Evolutionary conservation across 305 asterid species (phyloP).

Genomic region (Plantago coronopus): DNA sequence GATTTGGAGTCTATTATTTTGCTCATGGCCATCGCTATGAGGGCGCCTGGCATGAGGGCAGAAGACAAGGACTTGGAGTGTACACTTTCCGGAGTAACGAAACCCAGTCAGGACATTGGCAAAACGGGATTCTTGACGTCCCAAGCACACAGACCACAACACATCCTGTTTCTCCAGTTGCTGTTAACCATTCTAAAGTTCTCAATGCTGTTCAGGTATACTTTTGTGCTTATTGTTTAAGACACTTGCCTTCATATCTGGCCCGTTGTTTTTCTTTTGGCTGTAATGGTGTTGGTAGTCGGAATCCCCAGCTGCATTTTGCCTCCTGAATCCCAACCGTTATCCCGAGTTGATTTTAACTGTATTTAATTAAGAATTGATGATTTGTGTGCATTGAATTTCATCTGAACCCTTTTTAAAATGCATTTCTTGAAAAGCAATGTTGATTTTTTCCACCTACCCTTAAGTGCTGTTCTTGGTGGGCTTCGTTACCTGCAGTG

Average conservation of each 20-base stretch:
- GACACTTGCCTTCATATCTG: neutral
- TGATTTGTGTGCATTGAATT: too few relatives aligned
- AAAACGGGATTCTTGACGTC: slow-evolving; percentile 74
- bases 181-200: slow-evolving; percentile 82
- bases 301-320: too few relatives aligned
- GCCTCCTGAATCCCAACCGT: too few relatives aligned
- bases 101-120: slow-evolving; percentile 89
- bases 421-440: too few relatives aligned
- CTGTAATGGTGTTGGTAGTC: too few relatives aligned
- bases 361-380: too few relatives aligned
- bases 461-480: too few relatives aligned
- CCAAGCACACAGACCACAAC: slow-evolving; percentile 69
- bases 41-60: slow-evolving; percentile 96
- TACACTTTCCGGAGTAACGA: slow-evolving; percentile 82
- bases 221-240: neutral
- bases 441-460: too few relatives aligned
- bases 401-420: too few relatives aligned
- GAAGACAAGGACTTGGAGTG: slow-evolving; percentile 86
- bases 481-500: too few relatives aligned
- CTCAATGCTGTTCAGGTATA: slow-evolving; percentile 81
- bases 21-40: slow-evolving; percentile 86
- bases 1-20: slow-evolving; percentile 77
- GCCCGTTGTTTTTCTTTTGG: neutral
- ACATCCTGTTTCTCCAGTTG: slow-evolving; percentile 72
- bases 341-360: too few relatives aligned